These are phyloP conservation scores for Pseudozyma flocculosa DNA, from an alignment of 1,284 basidiomycete species.

Conservation along the genomic window DNA sequence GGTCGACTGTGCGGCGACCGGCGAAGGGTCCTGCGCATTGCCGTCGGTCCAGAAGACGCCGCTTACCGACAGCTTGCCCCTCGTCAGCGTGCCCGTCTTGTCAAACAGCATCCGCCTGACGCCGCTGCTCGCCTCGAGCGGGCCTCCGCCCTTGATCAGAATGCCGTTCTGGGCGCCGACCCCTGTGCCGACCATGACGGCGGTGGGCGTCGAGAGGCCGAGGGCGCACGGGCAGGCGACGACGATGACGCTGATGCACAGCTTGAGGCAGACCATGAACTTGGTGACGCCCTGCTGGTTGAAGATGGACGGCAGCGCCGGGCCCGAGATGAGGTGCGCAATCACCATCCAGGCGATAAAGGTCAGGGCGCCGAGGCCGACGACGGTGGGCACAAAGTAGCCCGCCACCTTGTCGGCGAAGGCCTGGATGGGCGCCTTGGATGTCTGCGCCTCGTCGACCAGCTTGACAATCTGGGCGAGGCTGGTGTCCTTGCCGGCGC, in stretches of 20 bases:
- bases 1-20: not conserved
- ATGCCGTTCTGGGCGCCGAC: conserved; percentile 96
- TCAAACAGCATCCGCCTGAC: conserved; percentile 84
- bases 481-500: conserved; percentile 93
- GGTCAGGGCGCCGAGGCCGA: conserved; percentile 77
- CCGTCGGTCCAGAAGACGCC: conserved; percentile 69
- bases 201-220: conserved; percentile 93
- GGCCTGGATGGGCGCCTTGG: conserved; percentile 95
- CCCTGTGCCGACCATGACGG: conserved; percentile 99
- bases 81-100: conserved; percentile 96
- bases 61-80: conserved; percentile 76
- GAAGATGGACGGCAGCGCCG: conserved; percentile 76
- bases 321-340: conserved; percentile 64
- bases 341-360: conserved; percentile 83
- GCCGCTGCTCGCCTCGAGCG: conserved; percentile 83
- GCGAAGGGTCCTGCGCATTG: conserved; percentile 32
- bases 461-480: conserved; percentile 93
- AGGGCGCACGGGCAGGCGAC: conserved; percentile 98
- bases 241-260: conserved; percentile 96
- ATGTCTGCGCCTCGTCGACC: conserved; percentile 96
- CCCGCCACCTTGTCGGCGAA: conserved; percentile 94
- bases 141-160: conserved; percentile 92
- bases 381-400: conserved; percentile 89
- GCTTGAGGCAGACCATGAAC: conserved; percentile 88
- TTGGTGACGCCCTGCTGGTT: conserved; percentile 77